Evolutionary conservation across 805 yeast genomes (phyloP).

Genomic region (Grigorovia transvaalensis): DNA sequence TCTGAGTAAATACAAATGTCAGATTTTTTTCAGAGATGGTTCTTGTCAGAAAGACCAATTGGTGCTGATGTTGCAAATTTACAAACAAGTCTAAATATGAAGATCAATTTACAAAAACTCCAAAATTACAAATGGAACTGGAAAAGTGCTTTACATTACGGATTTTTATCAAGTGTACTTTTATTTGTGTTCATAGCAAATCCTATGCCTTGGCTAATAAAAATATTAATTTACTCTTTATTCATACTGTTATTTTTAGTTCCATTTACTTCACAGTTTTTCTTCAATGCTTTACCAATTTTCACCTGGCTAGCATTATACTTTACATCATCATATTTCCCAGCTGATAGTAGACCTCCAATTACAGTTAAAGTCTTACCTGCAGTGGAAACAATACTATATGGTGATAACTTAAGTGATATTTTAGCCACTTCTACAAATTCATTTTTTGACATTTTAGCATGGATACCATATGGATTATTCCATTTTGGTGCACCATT

Average conservation of each 20-base stretch:
- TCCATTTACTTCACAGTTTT: constrained; percentile 78
- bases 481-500: constrained; percentile 88
- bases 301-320: constrained; percentile 78
- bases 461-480: constrained; percentile 93
- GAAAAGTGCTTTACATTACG: constrained; percentile 44
- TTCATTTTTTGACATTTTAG: constrained; percentile 63
- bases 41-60: constrained; percentile 44
- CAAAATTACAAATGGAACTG: constrained; percentile 34
- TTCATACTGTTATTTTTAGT: constrained; percentile 41
- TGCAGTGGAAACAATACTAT: constrained; percentile 81
- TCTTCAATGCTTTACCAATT: constrained; percentile 72
- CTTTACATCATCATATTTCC: constrained; percentile 66
- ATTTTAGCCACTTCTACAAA: constrained; percentile 66
- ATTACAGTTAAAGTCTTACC: constrained; percentile 83
- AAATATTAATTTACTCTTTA: constrained; percentile 26
- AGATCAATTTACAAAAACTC: constrained; percentile 32
- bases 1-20: constrained; percentile 7
- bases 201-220: constrained; percentile 41
- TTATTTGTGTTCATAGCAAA: constrained; percentile 47
- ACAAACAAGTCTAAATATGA: constrained; percentile 39
- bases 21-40: constrained; percentile 38
- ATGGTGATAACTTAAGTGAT: constrained; percentile 82
- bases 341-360: constrained; percentile 70
- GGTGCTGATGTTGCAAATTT: constrained; percentile 35
- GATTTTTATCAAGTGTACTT: constrained; percentile 42